These are phyloP conservation scores for Casaregolazyma lundiana DNA, from an alignment of 1,139 yeast genomes.

Conservation along the genomic window DNA sequence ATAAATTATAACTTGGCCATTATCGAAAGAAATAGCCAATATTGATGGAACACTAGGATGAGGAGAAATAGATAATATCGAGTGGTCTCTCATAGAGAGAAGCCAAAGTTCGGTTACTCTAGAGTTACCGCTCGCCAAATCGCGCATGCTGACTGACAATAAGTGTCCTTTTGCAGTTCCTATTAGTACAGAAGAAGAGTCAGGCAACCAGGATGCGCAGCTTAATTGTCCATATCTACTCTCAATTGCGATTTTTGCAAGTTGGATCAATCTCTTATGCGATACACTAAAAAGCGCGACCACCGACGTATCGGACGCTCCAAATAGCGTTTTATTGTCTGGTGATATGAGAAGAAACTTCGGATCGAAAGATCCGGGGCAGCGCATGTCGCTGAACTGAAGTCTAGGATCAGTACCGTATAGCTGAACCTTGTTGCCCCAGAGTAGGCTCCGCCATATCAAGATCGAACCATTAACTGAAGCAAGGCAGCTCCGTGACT, in stretches of 20 bases:
- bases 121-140: background rate
- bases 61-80: constrained; percentile 9
- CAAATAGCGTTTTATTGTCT: constrained; percentile 2
- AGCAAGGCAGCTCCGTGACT: background rate
- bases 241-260: background rate
- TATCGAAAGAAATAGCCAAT: constrained; percentile 13
- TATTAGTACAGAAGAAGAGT: constrained; percentile 1
- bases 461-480: background rate
- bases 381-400: background rate
- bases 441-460: constrained; percentile 1
- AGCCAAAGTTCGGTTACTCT: background rate
- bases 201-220: constrained; percentile 1
- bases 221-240: background rate
- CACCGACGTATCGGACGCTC: background rate
- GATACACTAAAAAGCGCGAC: constrained; percentile 3
- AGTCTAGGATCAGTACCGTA: constrained; percentile 2
- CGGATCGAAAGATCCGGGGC: constrained; percentile 1
- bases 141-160: background rate
- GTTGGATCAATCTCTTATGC: background rate
- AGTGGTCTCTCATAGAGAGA: background rate
- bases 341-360: constrained; percentile 1
- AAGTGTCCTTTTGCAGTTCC: constrained; percentile 4
- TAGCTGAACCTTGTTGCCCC: background rate
- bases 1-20: constrained; percentile 13
- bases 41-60: constrained; percentile 9